Evolutionary conservation across 306 rosid genomes (phyloP), one percentile per base, ranked within the genome.

Genomic region (Rosa chinensis): DNA sequence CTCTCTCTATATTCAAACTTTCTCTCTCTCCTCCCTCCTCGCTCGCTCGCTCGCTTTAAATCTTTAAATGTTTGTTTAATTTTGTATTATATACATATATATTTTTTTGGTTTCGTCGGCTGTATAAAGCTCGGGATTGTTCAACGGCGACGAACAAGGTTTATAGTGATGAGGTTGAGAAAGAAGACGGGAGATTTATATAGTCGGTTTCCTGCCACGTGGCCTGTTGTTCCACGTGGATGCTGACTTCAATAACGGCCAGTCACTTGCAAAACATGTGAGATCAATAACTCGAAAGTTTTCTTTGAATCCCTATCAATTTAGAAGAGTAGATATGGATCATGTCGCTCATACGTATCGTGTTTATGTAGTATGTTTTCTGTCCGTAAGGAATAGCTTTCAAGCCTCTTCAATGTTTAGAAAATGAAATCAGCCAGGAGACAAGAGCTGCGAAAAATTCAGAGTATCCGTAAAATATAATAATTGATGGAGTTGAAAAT

Each of bases 401-500:
- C 37, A 32, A 32, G 37, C 2, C 3, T 32, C 37, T 32, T 32
- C 37, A 32, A 32, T 32, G 37, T 32, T 32, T 32, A 32, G 37
- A 32, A 32, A 32, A 32, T 32, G 37, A 32, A 32, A 32, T 32
- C 3, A 32, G 37, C 2, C 37, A 0, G 37, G 35, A 32, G 35
- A 32, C 3, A 32, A 0, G 0, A 10, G 8, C 8, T 50, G 14
- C n/a, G 32, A 0, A 3, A 50, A 14, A 50, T 50, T 1, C 1
- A 3, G 4, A 3, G 4, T 0, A 17, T 17, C 8, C 0, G 17
- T 17, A 16, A 52, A 52, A 12, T 14, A 12, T 0, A 52, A 5
- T 5, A 5, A 52, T 0, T 0, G 3, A 56, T 20, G 0, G 0
- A n/a, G 0, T 56, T 50, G 2, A 21, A 3, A 8, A 2, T 16